Percentiles rank a stretch among this genome's conserved stretches.
Conservation (phyloP, 2,329 filamentous ascomycete genomes). For the Sporothrix pallida region DNA sequence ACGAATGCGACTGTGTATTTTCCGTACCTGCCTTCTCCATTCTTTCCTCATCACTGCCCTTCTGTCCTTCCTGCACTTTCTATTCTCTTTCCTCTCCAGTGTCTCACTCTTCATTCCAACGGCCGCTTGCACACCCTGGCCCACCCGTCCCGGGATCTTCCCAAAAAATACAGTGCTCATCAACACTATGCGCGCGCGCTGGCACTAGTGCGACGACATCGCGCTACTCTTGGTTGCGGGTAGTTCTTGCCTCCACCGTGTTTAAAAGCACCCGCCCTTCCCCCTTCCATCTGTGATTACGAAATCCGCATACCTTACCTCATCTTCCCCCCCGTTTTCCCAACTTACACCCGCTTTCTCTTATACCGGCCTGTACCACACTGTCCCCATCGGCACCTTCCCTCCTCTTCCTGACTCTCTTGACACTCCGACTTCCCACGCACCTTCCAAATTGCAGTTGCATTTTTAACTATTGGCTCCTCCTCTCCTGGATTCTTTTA, state of each 20-base stretch:
- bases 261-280: constrained; percentile 36
- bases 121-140: constrained; percentile 17
- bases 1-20: background rate
- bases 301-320: constrained; percentile 39
- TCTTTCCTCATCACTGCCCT: background rate
- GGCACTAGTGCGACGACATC: constrained; percentile 30
- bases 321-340: constrained; percentile 35
- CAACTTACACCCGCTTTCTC: constrained; percentile 34
- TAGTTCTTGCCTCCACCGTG: constrained; percentile 27
- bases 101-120: constrained; percentile 27
- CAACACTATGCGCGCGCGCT: constrained; percentile 21
- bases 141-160: constrained; percentile 18
- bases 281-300: constrained; percentile 36
- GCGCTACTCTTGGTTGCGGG: constrained; percentile 9
- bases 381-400: constrained; percentile 25
- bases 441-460: background rate
- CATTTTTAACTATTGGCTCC: background rate
- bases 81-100: background rate
- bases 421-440: background rate
- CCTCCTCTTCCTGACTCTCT: constrained; percentile 17
- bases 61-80: background rate
- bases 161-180: constrained; percentile 24
- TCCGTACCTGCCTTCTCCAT: constrained; percentile 1
- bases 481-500: background rate
- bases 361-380: constrained; percentile 18